Conservation (phyloP, 805 yeast genomes). For the Candida chauliodis region DNA sequence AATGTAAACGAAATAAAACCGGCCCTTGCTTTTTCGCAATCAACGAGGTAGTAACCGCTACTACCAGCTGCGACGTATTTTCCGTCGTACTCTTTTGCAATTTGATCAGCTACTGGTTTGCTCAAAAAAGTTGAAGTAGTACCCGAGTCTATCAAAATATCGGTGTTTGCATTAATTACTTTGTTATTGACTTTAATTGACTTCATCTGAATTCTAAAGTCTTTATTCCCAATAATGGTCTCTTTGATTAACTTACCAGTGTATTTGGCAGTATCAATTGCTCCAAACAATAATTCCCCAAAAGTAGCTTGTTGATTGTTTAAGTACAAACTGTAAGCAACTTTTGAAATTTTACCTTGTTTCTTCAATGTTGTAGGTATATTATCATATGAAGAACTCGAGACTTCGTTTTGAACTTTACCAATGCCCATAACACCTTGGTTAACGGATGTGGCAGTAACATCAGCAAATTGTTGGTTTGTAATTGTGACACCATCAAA, state of each 20-base stretch:
- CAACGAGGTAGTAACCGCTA: neutral
- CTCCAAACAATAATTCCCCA: conserved; percentile 33
- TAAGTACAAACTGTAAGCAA: conserved; percentile 37
- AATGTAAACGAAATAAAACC: neutral
- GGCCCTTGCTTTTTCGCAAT: too few relatives aligned
- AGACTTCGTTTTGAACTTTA: conserved; percentile 62
- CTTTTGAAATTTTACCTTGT: conserved; percentile 30
- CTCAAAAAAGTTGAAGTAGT: conserved; percentile 44
- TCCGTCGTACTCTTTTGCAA: conserved; percentile 1
- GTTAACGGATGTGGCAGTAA: conserved; percentile 47
- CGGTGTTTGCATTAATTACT: conserved; percentile 14
- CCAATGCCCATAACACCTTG: conserved; percentile 77
- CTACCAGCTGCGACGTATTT: neutral
- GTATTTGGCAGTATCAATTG: conserved; percentile 27
- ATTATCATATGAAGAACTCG: conserved; percentile 22
- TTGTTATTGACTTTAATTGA: conserved; percentile 22
- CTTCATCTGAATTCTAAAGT: conserved; percentile 44
- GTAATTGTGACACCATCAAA: conserved; percentile 12
- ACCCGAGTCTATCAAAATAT: conserved; percentile 34
- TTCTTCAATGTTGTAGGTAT: conserved; percentile 30
- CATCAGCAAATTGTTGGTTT: conserved; percentile 19
- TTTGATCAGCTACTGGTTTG: conserved; percentile 3
- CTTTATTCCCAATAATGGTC: neutral
- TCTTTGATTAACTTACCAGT: conserved; percentile 16
- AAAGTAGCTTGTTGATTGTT: conserved; percentile 15